Evolutionary conservation across 1,139 yeast genomes (phyloP).

Genomic region (Zygoascus sp.): DNA sequence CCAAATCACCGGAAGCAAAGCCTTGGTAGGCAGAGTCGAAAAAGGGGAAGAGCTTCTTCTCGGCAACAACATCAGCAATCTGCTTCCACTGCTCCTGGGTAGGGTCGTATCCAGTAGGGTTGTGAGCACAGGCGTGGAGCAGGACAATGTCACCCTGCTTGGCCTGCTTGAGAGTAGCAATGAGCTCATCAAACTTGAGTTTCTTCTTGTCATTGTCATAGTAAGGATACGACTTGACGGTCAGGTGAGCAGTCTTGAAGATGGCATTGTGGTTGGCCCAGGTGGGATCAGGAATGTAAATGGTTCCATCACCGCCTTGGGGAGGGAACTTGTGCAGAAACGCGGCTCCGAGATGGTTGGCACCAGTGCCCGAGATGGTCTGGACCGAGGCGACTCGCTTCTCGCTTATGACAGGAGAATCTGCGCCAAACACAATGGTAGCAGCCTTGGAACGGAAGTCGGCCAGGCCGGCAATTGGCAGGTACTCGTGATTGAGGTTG

Average conservation of each 20-base stretch:
- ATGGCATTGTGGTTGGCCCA: constrained; percentile 95
- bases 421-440: constrained; percentile 68
- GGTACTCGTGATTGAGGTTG: constrained; percentile 82
- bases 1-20: constrained; percentile 68
- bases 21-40: constrained; percentile 96
- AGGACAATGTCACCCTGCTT: constrained; percentile 48
- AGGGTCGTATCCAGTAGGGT: constrained; percentile 94
- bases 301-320: constrained; percentile 39
- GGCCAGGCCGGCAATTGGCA: constrained; percentile 74
- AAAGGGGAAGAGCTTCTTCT: constrained; percentile 60
- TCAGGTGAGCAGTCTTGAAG: constrained; percentile 62
- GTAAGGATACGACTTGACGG: constrained; percentile 69
- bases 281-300: constrained; percentile 84
- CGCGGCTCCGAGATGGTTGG: constrained; percentile 80
- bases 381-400: constrained; percentile 67
- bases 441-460: constrained; percentile 71
- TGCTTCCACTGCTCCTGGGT: constrained; percentile 71
- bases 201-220: constrained; percentile 64
- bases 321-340: constrained; percentile 54
- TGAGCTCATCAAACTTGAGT: constrained; percentile 49
- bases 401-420: constrained; percentile 52
- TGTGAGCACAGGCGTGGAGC: constrained; percentile 93
- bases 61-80: constrained; percentile 57
- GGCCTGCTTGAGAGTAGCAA: constrained; percentile 32
- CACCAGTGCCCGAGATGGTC: constrained; percentile 93